Percentiles rank a stretch among this genome's conserved stretches.
phyloP scores from a whole-genome alignment of 306 rosid genomes.

The Acacia confusa region DNA sequence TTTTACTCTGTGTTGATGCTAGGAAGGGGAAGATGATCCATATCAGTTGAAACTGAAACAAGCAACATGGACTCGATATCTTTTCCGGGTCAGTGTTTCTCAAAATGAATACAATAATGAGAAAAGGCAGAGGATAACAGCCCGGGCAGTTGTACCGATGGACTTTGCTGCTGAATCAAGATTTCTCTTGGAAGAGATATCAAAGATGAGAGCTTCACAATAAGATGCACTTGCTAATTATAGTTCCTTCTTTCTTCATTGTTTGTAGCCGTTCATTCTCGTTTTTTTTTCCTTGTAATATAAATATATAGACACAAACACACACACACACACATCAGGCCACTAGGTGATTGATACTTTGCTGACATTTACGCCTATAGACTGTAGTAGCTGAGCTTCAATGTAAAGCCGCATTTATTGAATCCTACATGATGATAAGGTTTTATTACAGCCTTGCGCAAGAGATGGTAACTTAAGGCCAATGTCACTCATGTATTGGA shows the following conservation, averaged over 20 bases:
- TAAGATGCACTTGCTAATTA: conserved; percentile 22
- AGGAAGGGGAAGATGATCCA: conserved; percentile 64
- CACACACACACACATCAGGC: too few species aligned
- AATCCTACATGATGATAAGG: background rate
- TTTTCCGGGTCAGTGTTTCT: conserved; percentile 70
- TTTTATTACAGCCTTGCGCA: background rate
- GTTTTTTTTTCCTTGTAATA: conserved; percentile 26
- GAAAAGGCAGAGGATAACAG: conserved; percentile 82
- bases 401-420: background rate
- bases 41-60: conserved; percentile 63
- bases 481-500: background rate
- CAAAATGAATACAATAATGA: conserved; percentile 77
- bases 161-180: conserved; percentile 82
- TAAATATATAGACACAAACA: too few species aligned
- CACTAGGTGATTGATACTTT: conserved; percentile 4
- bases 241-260: background rate
- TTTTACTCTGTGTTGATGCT: background rate
- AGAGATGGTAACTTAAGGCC: too few species aligned
- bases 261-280: background rate
- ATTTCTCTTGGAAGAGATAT: conserved; percentile 68
- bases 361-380: background rate
- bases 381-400: background rate
- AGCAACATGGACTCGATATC: conserved; percentile 82
- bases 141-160: conserved; percentile 66
- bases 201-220: conserved; percentile 59